These are phyloP conservation scores for Torulaspora globosa DNA, from an alignment of 1,139 yeast genomes.

Conservation along the genomic window DNA sequence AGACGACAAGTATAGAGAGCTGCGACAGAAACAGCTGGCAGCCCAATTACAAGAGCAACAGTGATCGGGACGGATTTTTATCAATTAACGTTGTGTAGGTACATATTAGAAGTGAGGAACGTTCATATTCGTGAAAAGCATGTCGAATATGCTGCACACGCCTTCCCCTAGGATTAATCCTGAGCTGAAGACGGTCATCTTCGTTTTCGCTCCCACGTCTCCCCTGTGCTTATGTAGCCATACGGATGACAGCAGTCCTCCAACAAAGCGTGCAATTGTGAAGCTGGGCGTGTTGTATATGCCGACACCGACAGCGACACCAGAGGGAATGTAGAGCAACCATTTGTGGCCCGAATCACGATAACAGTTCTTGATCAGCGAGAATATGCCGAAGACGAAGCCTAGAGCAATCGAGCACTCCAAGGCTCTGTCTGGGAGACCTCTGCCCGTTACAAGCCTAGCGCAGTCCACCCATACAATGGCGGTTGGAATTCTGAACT, in stretches of 20 bases:
- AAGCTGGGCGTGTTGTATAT: conserved; percentile 91
- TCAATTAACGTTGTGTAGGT: conserved; percentile 1
- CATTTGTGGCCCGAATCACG: conserved; percentile 43
- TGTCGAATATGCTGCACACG: conserved; percentile 71
- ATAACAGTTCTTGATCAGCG: conserved; percentile 56
- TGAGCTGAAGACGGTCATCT: conserved; percentile 80
- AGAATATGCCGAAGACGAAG: conserved; percentile 60
- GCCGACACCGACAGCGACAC: conserved; percentile 96
- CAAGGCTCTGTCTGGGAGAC: conserved; percentile 75
- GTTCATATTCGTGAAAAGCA: conserved; percentile 65
- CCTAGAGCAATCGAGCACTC: conserved; percentile 66
- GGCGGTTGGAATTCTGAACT: conserved; percentile 89
- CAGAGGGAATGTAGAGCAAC: conserved; percentile 61
- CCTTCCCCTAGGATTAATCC: conserved; percentile 96
- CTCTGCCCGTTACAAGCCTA: conserved; percentile 84
- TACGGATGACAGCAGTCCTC: conserved; percentile 69
- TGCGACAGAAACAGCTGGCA: conserved; percentile 41
- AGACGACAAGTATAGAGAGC: conserved; percentile 59
- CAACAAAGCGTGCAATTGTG: conserved; percentile 86
- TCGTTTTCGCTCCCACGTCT: conserved; percentile 48
- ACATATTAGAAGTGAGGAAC: conserved; percentile 44
- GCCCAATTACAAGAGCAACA: conserved; percentile 25
- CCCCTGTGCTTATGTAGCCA: conserved; percentile 48
- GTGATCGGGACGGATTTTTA: not conserved
- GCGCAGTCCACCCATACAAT: conserved; percentile 97